A percentile compares a stretch with the other conserved stretches of the same genome.
Conservation (phyloP, 2,329 filamentous ascomycete genomes). For the Neofusicoccum laricinum region DNA sequence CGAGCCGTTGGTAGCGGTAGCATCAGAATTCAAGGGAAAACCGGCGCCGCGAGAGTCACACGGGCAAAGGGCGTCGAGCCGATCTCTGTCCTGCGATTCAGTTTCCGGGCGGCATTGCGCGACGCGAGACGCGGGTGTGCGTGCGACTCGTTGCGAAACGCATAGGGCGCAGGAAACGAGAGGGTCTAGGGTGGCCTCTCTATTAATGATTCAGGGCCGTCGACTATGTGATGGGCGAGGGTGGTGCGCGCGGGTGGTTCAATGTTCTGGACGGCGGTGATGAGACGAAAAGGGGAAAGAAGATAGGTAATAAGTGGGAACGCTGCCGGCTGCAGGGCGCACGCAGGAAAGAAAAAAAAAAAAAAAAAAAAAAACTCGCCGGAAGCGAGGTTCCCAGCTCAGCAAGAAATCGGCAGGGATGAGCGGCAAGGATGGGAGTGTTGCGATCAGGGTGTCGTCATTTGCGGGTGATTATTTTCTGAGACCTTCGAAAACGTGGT, state of each 20-base stretch:
- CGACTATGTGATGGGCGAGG: not conserved
- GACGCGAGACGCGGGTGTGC: not conserved
- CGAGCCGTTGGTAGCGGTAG: not conserved
- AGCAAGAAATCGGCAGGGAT: slow-evolving; percentile 7
- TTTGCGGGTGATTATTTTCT: not conserved
- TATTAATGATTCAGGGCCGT: slow-evolving; percentile 1
- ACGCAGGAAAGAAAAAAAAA: not conserved
- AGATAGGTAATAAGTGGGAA: slow-evolving; percentile 2
- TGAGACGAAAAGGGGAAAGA: not conserved
- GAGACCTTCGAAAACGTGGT: slow-evolving; percentile 4
- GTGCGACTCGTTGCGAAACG: slow-evolving; percentile 12
- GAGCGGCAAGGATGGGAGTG: slow-evolving; percentile 2
- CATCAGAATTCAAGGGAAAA: not conserved
- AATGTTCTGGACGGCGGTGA: not conserved
- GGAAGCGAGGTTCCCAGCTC: not conserved
- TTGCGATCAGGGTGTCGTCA: slow-evolving; percentile 12
- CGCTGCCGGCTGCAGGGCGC: slow-evolving; percentile 9
- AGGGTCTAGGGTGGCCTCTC: not conserved
- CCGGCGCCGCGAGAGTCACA: not conserved
- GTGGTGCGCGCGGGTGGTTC: not conserved
- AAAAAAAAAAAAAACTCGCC: not conserved
- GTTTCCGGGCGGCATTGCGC: slow-evolving; percentile 6
- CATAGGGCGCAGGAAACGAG: not conserved
- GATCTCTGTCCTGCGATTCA: slow-evolving; percentile 7
- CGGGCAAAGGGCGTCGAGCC: not conserved